Percentiles rank a stretch among this genome's conserved stretches.
Evolutionary conservation across 495 filamentous ascomycete genomes (phyloP).

Genomic region (Hapsidospora chrysogenum): DNA sequence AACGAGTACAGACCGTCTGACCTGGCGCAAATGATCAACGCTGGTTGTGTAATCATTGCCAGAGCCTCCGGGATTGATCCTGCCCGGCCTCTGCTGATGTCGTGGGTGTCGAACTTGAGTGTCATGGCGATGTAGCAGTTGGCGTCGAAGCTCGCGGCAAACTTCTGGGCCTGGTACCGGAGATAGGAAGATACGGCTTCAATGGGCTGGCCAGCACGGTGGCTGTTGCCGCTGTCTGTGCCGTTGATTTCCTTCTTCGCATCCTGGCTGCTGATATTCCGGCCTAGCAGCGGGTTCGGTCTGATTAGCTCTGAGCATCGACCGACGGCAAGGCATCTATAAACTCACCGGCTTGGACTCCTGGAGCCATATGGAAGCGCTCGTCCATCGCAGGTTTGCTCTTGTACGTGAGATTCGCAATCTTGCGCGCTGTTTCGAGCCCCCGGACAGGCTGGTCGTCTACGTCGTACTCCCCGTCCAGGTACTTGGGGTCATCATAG

Average conservation of each 20-base stretch:
- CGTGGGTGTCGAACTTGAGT: constrained; percentile 22
- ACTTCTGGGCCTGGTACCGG: constrained; percentile 21
- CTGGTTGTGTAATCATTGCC: constrained; percentile 7
- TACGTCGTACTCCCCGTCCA: constrained; percentile 16
- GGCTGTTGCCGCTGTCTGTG: background rate
- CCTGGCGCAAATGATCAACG: constrained; percentile 18
- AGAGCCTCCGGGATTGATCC: constrained; percentile 8
- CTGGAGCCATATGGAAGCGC: no score
- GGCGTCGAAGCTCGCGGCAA: constrained; percentile 19
- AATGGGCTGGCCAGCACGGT: constrained; percentile 2
- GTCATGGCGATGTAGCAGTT: constrained; percentile 22
- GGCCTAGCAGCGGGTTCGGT: no score
- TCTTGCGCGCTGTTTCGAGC: constrained; percentile 19
- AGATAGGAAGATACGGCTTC: constrained; percentile 8
- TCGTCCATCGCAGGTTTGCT: constrained; percentile 5
- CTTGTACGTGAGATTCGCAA: constrained; percentile 21
- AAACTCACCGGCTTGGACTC: no score
- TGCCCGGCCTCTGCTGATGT: constrained; percentile 12
- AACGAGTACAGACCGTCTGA: constrained; percentile 15
- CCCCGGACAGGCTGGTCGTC: constrained; percentile 14
- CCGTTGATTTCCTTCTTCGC: background rate
- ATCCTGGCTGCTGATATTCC: background rate
- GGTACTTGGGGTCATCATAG: constrained; percentile 14
- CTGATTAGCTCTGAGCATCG: no score
- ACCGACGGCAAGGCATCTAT: no score